Base-by-base conservation (phyloP, 805 yeast species). In the Huiozyma sinensis region DNA sequence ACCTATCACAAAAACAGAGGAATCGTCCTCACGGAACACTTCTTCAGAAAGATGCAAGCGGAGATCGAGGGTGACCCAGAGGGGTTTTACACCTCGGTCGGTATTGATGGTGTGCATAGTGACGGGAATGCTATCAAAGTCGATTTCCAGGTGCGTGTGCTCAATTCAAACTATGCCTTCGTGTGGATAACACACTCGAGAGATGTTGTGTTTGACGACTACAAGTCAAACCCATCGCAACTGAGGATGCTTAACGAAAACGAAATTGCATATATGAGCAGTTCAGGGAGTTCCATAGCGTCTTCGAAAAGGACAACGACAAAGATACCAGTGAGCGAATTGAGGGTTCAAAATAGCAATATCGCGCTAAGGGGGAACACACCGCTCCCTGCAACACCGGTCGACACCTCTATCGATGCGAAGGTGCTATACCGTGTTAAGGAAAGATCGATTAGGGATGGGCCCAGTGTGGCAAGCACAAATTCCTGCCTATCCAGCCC, bases 131-230 rank as follows among this genome's bases (percentile, higher is more conserved):
- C 52, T 3, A 65, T 88, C 28, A 73, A 71, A 44, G 71, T 89
- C 35, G 97, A 89, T 63, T 76, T 85, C 10, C 97, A 89, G 61
- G 58, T 90, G 41, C 71, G 96, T 45, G 84, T 85, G 3, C 68
- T 84, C 30, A 72, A 76, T 17, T 55, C 67, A 10, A 78, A 75
- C 13, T 69, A 79, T 6, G 72, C 73, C 42, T 78, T 85, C 3
- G 62, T 89, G 17, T 90, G 97, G 97, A 73, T 90, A 8, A 86
- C 95, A 0, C 88, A 84, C 58, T 81, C 90, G 1, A 77, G 90
- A 53, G 65, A 61, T 45, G 64, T 58, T 28, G 61, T 58, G 4
- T 57, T 58, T 29, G 58, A 57, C 31, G 60, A 61, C 35, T 63
- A 61, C 29, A 56, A 57, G 31, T 61, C 67, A 11, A 55, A 61